Conservation (phyloP, 805 yeast species). For the Yarrowia sp. region DNA sequence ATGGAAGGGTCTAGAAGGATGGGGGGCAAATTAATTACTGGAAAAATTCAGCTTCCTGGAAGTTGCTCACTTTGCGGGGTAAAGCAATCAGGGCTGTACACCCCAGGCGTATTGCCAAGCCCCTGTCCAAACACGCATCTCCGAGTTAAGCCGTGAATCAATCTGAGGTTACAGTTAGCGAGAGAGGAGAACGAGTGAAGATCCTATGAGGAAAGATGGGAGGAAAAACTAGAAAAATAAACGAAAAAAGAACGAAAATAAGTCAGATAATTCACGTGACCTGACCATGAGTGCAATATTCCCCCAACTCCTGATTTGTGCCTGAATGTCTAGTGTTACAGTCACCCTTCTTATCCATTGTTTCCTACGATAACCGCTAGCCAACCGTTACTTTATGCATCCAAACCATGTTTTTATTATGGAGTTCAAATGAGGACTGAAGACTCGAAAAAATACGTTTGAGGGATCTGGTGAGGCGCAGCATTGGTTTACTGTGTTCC, state of each 20-base stretch:
- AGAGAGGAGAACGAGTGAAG: background rate
- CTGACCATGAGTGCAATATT: no score
- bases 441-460: no score
- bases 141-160: constrained; percentile 8
- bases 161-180: background rate
- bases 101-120: background rate
- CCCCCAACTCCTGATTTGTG: no score
- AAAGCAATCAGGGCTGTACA: constrained; percentile 2
- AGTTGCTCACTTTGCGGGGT: background rate
- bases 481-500: no score
- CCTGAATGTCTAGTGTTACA: no score
- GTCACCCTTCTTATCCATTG: no score
- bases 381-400: background rate
- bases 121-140: constrained; percentile 15
- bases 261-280: no score
- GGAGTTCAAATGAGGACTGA: background rate
- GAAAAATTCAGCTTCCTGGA: no score
- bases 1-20: background rate
- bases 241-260: no score
- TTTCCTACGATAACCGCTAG: background rate
- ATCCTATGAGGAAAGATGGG: background rate
- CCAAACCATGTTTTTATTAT: background rate
- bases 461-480: no score
- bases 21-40: no score
- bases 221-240: background rate